phyloP scores from a whole-genome alignment of 805 yeast species.

The Wickerhamomyces strasburgensis region DNA sequence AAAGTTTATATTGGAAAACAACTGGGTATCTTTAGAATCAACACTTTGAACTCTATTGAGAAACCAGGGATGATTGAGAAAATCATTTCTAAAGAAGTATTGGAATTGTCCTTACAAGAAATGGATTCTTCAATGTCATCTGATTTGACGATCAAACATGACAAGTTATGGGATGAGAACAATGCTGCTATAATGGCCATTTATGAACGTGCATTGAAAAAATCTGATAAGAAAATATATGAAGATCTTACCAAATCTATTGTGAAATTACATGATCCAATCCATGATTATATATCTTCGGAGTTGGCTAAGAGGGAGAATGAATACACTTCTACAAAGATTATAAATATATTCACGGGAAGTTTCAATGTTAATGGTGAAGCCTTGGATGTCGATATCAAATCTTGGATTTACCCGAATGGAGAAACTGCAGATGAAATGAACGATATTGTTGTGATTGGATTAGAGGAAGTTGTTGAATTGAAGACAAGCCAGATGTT shows the following conservation, averaged over 20 bases:
- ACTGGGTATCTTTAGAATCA: constrained; percentile 83
- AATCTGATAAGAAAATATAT: constrained; percentile 26
- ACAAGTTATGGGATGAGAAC: constrained; percentile 88
- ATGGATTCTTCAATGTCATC: constrained; percentile 37
- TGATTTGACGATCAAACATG: constrained; percentile 62
- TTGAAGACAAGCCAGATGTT: constrained; percentile 79
- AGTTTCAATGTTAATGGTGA: constrained; percentile 86
- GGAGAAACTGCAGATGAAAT: constrained; percentile 21
- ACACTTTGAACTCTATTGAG: constrained; percentile 86
- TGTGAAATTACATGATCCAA: constrained; percentile 81
- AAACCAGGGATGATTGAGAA: constrained; percentile 72
- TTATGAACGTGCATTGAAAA: constrained; percentile 42
- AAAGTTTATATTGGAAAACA: constrained; percentile 71
- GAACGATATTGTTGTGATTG: constrained; percentile 73
- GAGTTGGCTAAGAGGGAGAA: constrained; percentile 46
- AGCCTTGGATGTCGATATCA: constrained; percentile 49
- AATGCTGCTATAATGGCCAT: constrained; percentile 80
- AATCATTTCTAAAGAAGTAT: constrained; percentile 66
- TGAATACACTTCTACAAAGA: constrained; percentile 55
- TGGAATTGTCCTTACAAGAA: constrained; percentile 37
- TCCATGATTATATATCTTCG: constrained; percentile 73
- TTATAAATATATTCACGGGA: constrained; percentile 69
- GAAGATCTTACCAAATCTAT: constrained; percentile 25
- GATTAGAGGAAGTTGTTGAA: constrained; percentile 87
- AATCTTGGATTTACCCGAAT: constrained; percentile 74